Percentiles rank a stretch among this genome's conserved stretches.
These are phyloP conservation scores for Epichloe gansuensis DNA, from an alignment of 2,329 filamentous ascomycete species.

Conservation along the genomic window DNA sequence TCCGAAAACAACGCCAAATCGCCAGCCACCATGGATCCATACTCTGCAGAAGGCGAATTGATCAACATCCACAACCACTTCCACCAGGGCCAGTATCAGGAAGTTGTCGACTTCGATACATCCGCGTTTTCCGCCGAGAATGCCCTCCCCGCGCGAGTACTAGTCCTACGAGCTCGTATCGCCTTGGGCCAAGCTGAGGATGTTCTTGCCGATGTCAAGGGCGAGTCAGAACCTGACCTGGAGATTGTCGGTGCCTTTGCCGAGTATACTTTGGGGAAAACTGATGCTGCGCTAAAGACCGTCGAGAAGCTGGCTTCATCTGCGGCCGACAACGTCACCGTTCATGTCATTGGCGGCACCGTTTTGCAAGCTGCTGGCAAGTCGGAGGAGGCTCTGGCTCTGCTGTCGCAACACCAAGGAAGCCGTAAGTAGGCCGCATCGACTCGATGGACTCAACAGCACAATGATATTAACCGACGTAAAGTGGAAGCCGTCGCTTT, in stretches of 20 bases:
- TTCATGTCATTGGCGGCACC: constrained; percentile 73
- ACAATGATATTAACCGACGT: constrained; percentile 12
- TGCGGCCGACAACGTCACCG: constrained; percentile 59
- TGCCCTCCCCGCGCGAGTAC: constrained; percentile 58
- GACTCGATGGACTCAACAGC: background rate
- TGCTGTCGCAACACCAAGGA: constrained; percentile 74
- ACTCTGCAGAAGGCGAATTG: constrained; percentile 57
- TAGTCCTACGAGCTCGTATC: constrained; percentile 71
- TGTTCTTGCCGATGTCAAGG: constrained; percentile 56
- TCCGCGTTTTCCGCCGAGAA: constrained; percentile 69
- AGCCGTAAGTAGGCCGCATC: constrained; percentile 47
- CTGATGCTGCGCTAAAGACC: constrained; percentile 46
- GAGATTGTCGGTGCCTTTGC: constrained; percentile 67
- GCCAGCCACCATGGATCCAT: constrained; percentile 49
- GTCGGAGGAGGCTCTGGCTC: constrained; percentile 69
- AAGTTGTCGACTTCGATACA: constrained; percentile 76
- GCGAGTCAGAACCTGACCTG: constrained; percentile 57
- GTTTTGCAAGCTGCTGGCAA: constrained; percentile 69
- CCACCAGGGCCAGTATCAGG: constrained; percentile 72
- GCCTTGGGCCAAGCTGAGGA: constrained; percentile 66
- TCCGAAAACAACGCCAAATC: constrained; percentile 6
- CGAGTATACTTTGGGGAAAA: constrained; percentile 46
- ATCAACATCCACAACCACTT: constrained; percentile 61
- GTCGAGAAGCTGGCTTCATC: constrained; percentile 56
- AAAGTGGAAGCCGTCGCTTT: constrained; percentile 65